Evolutionary conservation across 2,329 filamentous ascomycete genomes (phyloP).

Genomic region (Elsinoe perseae): DNA sequence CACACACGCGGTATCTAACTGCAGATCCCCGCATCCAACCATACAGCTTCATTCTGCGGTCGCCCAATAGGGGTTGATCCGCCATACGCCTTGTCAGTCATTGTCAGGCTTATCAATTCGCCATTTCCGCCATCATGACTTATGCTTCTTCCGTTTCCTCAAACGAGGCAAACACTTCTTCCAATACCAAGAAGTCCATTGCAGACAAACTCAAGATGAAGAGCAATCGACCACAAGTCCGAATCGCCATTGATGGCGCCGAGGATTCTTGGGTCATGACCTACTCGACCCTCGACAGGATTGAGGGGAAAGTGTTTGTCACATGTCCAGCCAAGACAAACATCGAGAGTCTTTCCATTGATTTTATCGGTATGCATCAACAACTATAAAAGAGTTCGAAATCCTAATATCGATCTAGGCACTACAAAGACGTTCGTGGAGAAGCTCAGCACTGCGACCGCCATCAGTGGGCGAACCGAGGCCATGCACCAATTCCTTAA

Average conservation of each 20-base stretch:
- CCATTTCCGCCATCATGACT: neutral
- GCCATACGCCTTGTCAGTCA: neutral
- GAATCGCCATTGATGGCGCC: slow-evolving; percentile 34
- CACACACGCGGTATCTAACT: slow-evolving; percentile 5
- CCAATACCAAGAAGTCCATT: neutral
- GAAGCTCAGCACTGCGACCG: slow-evolving; percentile 44
- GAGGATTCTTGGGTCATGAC: slow-evolving; percentile 35
- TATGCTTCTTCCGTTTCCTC: slow-evolving; percentile 15
- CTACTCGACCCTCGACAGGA: slow-evolving; percentile 51
- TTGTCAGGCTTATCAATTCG: neutral
- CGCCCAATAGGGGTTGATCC: slow-evolving; percentile 7
- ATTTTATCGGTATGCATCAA: slow-evolving; percentile 45
- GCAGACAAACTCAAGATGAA: slow-evolving; percentile 8
- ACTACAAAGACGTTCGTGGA: slow-evolving; percentile 48
- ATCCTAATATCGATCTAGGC: slow-evolving; percentile 32
- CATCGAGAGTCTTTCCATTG: slow-evolving; percentile 53
- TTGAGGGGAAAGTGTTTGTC: slow-evolving; percentile 48
- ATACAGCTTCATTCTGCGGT: slow-evolving; percentile 10
- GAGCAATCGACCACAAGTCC: slow-evolving; percentile 30
- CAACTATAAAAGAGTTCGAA: neutral
- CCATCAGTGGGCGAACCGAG: slow-evolving; percentile 47
- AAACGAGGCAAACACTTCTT: neutral
- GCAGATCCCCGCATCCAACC: slow-evolving; percentile 11
- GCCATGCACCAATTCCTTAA: slow-evolving; percentile 55
- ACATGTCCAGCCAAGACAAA: slow-evolving; percentile 44